Conservation (phyloP, 1,284 basidiomycete species). For the Inonotus obliquus region DNA sequence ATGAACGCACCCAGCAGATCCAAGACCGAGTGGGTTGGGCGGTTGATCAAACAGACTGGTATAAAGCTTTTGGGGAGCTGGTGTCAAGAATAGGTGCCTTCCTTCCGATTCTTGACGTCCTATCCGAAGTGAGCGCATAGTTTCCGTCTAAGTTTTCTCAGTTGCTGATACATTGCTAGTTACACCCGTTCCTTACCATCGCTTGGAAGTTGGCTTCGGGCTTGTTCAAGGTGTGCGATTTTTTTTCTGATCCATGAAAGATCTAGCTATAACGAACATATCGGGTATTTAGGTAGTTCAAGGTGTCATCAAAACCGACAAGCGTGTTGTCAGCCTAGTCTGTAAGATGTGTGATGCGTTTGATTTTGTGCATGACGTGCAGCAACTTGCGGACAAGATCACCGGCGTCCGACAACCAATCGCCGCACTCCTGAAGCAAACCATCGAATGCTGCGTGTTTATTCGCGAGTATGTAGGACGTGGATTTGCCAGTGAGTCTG, state of each 20-base stretch:
- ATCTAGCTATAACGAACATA: too few relatives aligned
- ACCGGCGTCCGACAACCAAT: neutral
- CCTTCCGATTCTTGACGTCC: too few relatives aligned
- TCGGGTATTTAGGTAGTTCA: neutral
- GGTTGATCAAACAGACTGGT: too few relatives aligned
- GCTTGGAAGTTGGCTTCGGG: neutral
- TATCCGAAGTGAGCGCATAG: too few relatives aligned
- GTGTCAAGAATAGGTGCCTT: too few relatives aligned
- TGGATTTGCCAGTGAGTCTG: neutral
- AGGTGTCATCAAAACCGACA: neutral
- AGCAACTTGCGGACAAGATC: neutral
- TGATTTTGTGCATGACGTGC: neutral
- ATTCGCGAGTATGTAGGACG: neutral
- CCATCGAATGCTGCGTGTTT: neutral
- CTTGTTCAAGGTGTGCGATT: neutral
- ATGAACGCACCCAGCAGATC: too few relatives aligned
- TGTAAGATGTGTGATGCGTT: neutral
- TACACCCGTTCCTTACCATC: neutral
- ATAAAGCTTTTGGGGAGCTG: too few relatives aligned
- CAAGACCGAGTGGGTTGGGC: too few relatives aligned
- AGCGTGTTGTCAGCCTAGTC: neutral
- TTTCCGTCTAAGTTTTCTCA: too few relatives aligned
- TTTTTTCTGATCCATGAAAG: too few relatives aligned
- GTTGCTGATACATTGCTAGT: neutral
- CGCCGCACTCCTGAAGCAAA: neutral